These are phyloP conservation scores for Oryza meyeriana DNA, from an alignment of 176 grass and related monocot species.

Conservation along the genomic window DNA sequence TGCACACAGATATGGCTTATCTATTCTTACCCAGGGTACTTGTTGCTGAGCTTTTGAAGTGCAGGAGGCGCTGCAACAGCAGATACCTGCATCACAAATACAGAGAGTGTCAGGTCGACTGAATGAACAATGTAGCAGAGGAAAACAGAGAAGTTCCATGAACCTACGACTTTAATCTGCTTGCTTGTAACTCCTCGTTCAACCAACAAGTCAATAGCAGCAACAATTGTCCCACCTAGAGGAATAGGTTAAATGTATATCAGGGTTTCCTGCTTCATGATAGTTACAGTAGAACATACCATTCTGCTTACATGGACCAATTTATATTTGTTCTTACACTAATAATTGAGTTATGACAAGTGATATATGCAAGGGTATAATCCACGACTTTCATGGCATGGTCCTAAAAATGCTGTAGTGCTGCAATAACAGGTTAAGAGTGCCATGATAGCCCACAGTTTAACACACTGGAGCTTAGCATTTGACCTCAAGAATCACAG, in stretches of 20 bases:
- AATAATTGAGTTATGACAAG: neutral
- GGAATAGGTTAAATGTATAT: conserved; percentile 19
- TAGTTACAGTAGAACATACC: neutral
- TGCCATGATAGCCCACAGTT: neutral
- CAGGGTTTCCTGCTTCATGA: conserved; percentile 5
- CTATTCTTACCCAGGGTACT: conserved; percentile 77
- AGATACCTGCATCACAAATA: conserved; percentile 57
- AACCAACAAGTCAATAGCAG: conserved; percentile 86
- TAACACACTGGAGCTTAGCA: neutral
- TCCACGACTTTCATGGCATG: neutral
- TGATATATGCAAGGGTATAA: neutral
- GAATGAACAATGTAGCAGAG: neutral
- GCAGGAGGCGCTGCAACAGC: conserved; percentile 90
- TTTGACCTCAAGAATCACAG: neutral
- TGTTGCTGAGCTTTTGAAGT: conserved; percentile 79
- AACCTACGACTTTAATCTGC: conserved; percentile 91
- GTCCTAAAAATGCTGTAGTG: neutral
- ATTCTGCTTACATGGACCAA: conserved; percentile 6
- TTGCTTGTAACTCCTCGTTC: conserved; percentile 76
- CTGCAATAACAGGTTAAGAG: neutral
- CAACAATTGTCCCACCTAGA: conserved; percentile 92
- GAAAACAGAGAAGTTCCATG: neutral
- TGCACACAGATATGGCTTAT: neutral
- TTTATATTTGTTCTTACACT: neutral
- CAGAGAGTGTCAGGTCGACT: conserved; percentile 4